Evolutionary conservation across 805 yeast genomes (phyloP).

Genomic region (Ogataea angusta): DNA sequence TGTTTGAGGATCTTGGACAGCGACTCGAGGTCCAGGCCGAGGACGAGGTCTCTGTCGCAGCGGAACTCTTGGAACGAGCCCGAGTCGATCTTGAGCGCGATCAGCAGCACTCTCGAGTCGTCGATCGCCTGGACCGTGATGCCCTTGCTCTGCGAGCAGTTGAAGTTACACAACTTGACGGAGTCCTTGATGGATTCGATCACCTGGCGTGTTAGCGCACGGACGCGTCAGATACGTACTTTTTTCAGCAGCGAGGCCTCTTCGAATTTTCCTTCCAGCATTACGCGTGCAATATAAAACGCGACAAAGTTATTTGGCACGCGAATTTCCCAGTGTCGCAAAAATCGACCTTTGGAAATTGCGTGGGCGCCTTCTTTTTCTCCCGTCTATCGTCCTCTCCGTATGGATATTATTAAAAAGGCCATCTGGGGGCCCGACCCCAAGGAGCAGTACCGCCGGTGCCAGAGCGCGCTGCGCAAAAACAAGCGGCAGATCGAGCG

Average conservation of each 20-base stretch:
- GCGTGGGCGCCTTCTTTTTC: neutral
- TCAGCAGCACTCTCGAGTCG: slow-evolving; percentile 91
- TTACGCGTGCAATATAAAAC: slow-evolving; percentile 28
- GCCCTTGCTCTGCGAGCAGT: slow-evolving; percentile 86
- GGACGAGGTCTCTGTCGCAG: slow-evolving; percentile 89
- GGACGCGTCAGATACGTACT: slow-evolving; percentile 31
- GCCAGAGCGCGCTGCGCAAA: slow-evolving; percentile 75
- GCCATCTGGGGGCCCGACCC: slow-evolving; percentile 98
- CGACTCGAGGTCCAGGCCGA: slow-evolving; percentile 89
- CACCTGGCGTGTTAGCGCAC: slow-evolving; percentile 37
- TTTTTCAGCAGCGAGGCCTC: slow-evolving; percentile 90
- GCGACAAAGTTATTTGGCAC: slow-evolving; percentile 6
- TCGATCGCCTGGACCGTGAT: slow-evolving; percentile 97
- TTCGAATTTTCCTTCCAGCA: slow-evolving; percentile 97
- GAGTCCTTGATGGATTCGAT: slow-evolving; percentile 94
- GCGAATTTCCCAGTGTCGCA: slow-evolving; percentile 2
- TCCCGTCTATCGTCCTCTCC: neutral
- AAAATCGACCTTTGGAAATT: slow-evolving; percentile 2
- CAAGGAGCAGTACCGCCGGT: slow-evolving; percentile 77
- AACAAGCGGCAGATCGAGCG: slow-evolving; percentile 83
- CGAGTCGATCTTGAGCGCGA: slow-evolving; percentile 80
- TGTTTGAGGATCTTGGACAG: slow-evolving; percentile 84
- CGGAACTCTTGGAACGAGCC: slow-evolving; percentile 89
- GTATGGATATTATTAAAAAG: slow-evolving; percentile 83
- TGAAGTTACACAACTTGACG: slow-evolving; percentile 92